A percentile compares a stretch with the other conserved stretches of the same genome.
These are phyloP conservation scores for Gnomoniopsis sp. DNA, from an alignment of 2,329 filamentous ascomycete species.

Conservation along the genomic window DNA sequence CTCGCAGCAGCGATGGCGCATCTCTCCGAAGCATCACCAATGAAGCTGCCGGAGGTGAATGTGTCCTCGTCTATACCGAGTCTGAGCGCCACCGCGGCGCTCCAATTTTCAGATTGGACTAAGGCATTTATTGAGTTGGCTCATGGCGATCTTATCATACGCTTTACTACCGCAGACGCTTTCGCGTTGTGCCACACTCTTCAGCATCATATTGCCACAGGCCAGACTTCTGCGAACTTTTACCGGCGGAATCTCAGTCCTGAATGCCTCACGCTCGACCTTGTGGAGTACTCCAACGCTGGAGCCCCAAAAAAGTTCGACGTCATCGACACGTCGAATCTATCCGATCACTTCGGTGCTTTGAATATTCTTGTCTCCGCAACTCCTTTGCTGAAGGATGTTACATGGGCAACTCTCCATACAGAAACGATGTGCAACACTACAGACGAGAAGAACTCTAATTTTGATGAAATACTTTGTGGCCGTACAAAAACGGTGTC, in stretches of 20 bases:
- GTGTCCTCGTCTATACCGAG: neutral
- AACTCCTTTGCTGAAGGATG: conserved; percentile 41
- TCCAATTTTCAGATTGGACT: conserved; percentile 46
- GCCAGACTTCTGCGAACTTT: conserved; percentile 33
- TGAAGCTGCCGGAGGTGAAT: conserved; percentile 24
- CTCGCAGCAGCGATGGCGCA: conserved; percentile 45
- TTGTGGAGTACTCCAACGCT: conserved; percentile 34
- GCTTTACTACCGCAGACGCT: conserved; percentile 46
- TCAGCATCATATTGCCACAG: conserved; percentile 33
- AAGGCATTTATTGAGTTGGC: conserved; percentile 33
- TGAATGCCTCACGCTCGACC: conserved; percentile 39
- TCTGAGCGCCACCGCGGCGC: conserved; percentile 32
- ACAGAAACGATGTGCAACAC: neutral
- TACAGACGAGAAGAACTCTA: conserved; percentile 38
- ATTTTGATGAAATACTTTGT: conserved; percentile 19
- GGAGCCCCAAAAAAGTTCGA: conserved; percentile 45
- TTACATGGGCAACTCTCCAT: conserved; percentile 43
- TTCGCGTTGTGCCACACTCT: conserved; percentile 51
- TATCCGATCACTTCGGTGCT: conserved; percentile 40
- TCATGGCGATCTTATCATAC: conserved; percentile 32
- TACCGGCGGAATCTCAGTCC: conserved; percentile 40
- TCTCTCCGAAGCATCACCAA: conserved; percentile 35
- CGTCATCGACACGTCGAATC: conserved; percentile 51
- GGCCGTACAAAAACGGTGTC: conserved; percentile 35
- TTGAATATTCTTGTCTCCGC: conserved; percentile 45